phyloP scores from a whole-genome alignment of 805 yeast species.

The Ogataea ganodermae region DNA sequence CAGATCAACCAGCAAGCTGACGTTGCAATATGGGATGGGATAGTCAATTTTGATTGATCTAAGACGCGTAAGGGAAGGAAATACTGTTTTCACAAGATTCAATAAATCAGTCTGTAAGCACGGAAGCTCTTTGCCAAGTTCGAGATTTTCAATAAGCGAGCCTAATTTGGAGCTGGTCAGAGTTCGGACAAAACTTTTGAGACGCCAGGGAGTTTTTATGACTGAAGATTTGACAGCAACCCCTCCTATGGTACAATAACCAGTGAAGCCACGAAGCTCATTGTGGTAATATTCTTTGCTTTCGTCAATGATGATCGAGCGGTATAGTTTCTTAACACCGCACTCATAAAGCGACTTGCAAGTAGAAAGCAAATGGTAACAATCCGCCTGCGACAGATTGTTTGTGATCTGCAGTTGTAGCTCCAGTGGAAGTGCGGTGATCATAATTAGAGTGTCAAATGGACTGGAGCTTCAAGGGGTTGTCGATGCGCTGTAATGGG shows the following conservation, averaged over 20 bases:
- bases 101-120: slow-evolving; percentile 28
- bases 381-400: slow-evolving; percentile 27
- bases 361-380: slow-evolving; percentile 26
- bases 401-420: slow-evolving; percentile 20
- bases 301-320: slow-evolving; percentile 27
- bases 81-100: slow-evolving; percentile 17
- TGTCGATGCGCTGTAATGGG: too few relatives aligned
- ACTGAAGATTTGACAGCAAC: slow-evolving; percentile 19
- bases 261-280: slow-evolving; percentile 21
- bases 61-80: slow-evolving; percentile 16
- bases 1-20: slow-evolving; percentile 11
- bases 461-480: too few relatives aligned
- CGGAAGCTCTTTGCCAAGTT: slow-evolving; percentile 24
- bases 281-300: slow-evolving; percentile 25
- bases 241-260: slow-evolving; percentile 16
- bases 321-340: slow-evolving; percentile 23
- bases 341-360: slow-evolving; percentile 16
- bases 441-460: too few relatives aligned
- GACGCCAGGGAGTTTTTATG: slow-evolving; percentile 26
- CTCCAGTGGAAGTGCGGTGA: slow-evolving; percentile 30
- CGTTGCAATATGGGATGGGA: slow-evolving; percentile 23
- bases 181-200: slow-evolving; percentile 26
- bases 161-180: slow-evolving; percentile 12
- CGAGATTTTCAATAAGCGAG: slow-evolving; percentile 20
- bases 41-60: slow-evolving; percentile 23